Evolutionary conservation across 192 early-diverging fungal species (phyloP).

Genomic region (Podila epicladia): DNA sequence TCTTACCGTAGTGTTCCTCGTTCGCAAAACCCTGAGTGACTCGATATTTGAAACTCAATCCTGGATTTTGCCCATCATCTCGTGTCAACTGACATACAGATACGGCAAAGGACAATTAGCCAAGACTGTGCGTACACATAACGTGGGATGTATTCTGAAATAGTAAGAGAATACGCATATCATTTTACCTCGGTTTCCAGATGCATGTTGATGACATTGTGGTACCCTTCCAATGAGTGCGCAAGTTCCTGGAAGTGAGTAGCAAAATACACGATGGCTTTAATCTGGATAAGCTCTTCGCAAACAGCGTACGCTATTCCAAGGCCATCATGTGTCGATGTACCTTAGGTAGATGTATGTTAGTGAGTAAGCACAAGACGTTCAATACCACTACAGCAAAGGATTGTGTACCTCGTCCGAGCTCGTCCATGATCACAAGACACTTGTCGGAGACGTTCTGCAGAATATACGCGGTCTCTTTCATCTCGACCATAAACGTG

Average conservation of each 20-base stretch:
- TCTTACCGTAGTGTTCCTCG: conserved; percentile 58
- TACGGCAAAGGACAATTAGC: neutral
- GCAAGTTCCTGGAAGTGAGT: conserved; percentile 83
- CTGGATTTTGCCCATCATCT: conserved; percentile 6
- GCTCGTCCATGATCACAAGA: conserved; percentile 91
- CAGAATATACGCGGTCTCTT: conserved; percentile 85
- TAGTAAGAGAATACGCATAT: neutral
- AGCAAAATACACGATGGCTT: conserved; percentile 75
- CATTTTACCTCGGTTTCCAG: conserved; percentile 57
- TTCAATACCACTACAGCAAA: neutral
- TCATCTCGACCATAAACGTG: conserved; percentile 90
- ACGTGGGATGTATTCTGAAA: neutral
- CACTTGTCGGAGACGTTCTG: conserved; percentile 72
- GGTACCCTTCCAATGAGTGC: conserved; percentile 58
- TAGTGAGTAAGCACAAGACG: neutral
- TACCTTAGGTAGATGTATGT: conserved; percentile 47
- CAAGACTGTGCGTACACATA: neutral
- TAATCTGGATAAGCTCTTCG: conserved; percentile 68
- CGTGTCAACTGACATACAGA: conserved; percentile 9
- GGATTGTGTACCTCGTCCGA: conserved; percentile 68
- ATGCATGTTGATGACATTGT: conserved; percentile 69
- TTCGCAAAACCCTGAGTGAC: conserved; percentile 56
- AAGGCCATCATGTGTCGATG: conserved; percentile 74
- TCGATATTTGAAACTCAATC: conserved; percentile 57
- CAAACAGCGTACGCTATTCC: conserved; percentile 78